Conservation (phyloP, 495 filamentous ascomycete species). For the Pyrenopolyporus hunteri region DNA sequence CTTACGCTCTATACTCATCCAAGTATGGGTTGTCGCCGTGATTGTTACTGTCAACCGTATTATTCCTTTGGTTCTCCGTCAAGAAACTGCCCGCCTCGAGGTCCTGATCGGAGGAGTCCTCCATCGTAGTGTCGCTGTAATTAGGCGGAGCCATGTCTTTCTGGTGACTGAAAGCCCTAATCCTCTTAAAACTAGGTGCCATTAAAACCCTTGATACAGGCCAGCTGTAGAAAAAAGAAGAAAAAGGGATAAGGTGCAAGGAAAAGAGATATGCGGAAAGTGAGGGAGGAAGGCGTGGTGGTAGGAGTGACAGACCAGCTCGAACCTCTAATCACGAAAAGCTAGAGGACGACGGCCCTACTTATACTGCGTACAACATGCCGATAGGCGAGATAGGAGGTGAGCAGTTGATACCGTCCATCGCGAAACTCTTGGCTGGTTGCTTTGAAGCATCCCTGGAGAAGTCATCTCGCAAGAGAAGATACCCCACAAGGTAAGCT, state of each 20-base stretch:
- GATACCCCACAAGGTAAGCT: constrained; percentile 16
- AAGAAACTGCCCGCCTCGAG: constrained; percentile 39
- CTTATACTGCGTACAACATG: constrained; percentile 34
- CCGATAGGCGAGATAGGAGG: neutral
- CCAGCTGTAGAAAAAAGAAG: constrained; percentile 35
- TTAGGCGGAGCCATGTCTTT: constrained; percentile 15
- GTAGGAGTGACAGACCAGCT: constrained; percentile 12
- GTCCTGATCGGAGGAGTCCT: constrained; percentile 24
- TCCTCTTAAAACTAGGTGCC: constrained; percentile 37
- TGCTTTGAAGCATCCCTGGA: constrained; percentile 23
- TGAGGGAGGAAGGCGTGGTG: constrained; percentile 22
- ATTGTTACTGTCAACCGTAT: constrained; percentile 21
- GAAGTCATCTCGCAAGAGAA: constrained; percentile 18
- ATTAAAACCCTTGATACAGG: constrained; percentile 38
- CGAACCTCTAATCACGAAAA: constrained; percentile 14
- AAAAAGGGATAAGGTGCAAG: constrained; percentile 1
- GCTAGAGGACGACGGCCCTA: constrained; percentile 19
- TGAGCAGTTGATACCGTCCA: constrained; percentile 7
- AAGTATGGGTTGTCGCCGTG: constrained; percentile 38
- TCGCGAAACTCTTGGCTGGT: constrained; percentile 36
- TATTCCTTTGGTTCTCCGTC: constrained; percentile 34
- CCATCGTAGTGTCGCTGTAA: constrained; percentile 23
- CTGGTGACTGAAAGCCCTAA: constrained; percentile 28
- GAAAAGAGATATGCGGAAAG: constrained; percentile 24
- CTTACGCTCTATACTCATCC: constrained; percentile 48